Evolutionary conservation across 139 green algal species (phyloP).

Genomic region (Chlorella sorokiniana): DNA sequence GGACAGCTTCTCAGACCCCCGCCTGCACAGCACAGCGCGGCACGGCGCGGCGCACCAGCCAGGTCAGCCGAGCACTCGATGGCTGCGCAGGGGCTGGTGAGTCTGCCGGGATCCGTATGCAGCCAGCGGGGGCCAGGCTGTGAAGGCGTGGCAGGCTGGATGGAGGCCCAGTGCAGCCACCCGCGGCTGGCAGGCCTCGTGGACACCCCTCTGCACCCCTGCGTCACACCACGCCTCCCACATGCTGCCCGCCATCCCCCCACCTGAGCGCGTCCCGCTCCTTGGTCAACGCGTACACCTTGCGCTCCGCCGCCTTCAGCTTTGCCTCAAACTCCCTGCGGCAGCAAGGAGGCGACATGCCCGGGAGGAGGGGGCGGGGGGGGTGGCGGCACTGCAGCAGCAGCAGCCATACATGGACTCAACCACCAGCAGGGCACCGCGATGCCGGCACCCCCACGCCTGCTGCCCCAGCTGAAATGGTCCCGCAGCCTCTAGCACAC

Average conservation of each 20-base stretch:
- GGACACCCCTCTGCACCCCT: too few relatives aligned
- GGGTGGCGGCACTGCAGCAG: not conserved
- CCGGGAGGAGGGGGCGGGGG: not conserved
- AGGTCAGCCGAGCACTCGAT: not conserved
- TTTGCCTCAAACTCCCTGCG: conserved; percentile 68
- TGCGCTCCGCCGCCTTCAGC: conserved; percentile 48
- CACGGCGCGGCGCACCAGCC: not conserved
- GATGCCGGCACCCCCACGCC: too few relatives aligned
- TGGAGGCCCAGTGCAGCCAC: too few relatives aligned
- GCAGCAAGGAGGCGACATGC: not conserved
- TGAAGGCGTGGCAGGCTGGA: too few relatives aligned
- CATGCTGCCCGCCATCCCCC: not conserved
- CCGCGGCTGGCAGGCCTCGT: too few relatives aligned
- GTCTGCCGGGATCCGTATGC: too few relatives aligned
- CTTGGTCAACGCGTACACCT: conserved; percentile 91
- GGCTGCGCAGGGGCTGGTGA: not conserved
- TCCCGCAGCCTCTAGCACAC: not conserved
- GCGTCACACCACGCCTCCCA: too few relatives aligned
- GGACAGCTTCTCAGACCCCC: conserved; percentile 70
- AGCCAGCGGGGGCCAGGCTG: too few relatives aligned
- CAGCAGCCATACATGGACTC: too few relatives aligned
- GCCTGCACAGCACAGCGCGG: conserved; percentile 24
- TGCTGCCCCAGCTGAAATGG: too few relatives aligned
- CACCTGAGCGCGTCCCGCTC: conserved; percentile 86
- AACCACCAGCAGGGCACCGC: not conserved